Percentiles rank a stretch among this genome's conserved stretches.
phyloP scores from a whole-genome alignment of 208 protist species.

The Leishmania major region DNA sequence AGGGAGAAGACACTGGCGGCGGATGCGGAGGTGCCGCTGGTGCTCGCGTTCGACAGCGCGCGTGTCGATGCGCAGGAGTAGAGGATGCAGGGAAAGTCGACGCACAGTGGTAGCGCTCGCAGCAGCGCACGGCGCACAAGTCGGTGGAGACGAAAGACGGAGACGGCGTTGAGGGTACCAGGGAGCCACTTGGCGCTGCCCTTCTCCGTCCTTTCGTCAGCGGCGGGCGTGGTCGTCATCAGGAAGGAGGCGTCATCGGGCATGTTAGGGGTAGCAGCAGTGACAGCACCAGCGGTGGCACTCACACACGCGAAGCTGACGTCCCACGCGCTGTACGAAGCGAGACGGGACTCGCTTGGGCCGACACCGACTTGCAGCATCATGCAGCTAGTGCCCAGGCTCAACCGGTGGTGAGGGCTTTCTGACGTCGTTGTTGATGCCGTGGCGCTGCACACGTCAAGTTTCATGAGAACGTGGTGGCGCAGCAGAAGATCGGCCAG shows the following conservation, averaged over 20 bases:
- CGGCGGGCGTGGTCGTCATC: constrained; percentile 5
- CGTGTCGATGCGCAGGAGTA: not conserved
- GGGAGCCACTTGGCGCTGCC: constrained; percentile 20
- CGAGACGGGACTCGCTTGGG: constrained; percentile 31
- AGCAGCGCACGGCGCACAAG: constrained; percentile 48
- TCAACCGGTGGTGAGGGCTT: not conserved
- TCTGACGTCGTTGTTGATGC: not conserved
- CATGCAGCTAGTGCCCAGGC: not conserved
- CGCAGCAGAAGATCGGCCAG: constrained; percentile 23
- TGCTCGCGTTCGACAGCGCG: not conserved
- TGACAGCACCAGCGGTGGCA: not conserved
- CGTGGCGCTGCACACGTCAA: not conserved
- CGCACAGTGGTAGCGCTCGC: constrained; percentile 41
- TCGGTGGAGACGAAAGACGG: constrained; percentile 48
- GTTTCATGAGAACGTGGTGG: constrained; percentile 19
- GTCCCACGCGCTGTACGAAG: constrained; percentile 38
- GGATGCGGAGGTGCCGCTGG: not conserved
- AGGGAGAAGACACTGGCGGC: constrained; percentile 19
- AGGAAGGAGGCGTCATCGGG: constrained; percentile 31
- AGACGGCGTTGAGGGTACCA: constrained; percentile 34
- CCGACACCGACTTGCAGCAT: constrained; percentile 43
- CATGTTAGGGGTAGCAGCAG: not conserved
- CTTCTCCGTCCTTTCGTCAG: not conserved
- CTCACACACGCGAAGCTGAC: constrained; percentile 27
- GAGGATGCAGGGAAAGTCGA: constrained; percentile 30